Evolutionary conservation across 2,329 filamentous ascomycete species (phyloP), one percentile per base, ranked within the genome.

Genomic region (Xylaria hypoxylon): DNA sequence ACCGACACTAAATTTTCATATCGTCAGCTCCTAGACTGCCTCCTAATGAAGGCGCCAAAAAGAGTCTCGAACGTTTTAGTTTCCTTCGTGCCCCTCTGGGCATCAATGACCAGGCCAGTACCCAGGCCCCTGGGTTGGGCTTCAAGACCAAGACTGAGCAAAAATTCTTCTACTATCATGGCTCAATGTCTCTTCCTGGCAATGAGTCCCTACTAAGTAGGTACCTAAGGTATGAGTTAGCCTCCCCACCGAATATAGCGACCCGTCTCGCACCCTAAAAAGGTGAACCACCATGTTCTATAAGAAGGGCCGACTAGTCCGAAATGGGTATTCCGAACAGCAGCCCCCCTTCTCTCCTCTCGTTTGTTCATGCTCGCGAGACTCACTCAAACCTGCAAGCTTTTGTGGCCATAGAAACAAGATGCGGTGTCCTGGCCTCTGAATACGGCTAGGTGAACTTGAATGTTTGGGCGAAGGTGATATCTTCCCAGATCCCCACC

Each of bases 61-160:
- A 44, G 17, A 50, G 38, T 60, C 55, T 59, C 55, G 42, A 63
- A 63, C 47, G 3, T 26, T 19, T 51, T 59, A 31, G 35, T 19
- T 22, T 22, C 40, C 22, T 35, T 51, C 15, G 26, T 3, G 33
- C n/a, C 56, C 59, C 50, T 51, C 56, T 50, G 35, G 52, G 52
- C 59, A 53, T 53, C 59, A 66, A 53, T 44, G n/a, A 42, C 45
- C 24, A 26, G 35, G 40, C 28, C 40, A 13, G 19, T 17, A 44
- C 13, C 52, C 33, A 19, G 50, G 52, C 13, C 58, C 22, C 44
- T 51, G 44, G 40, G 56, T 67, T 67, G 60, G 64, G 64, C 64
- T 59, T 67, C 64, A 64, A 67, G 35, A 55, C 58, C 55, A 50
- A 62, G 59, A 66, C 50, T 66, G 33, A 58, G 40, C 8, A 57